Percentiles rank a stretch among this genome's conserved stretches.
These are phyloP conservation scores for Monosporozyma servazzii DNA, from an alignment of 805 yeast species.

Conservation along the genomic window DNA sequence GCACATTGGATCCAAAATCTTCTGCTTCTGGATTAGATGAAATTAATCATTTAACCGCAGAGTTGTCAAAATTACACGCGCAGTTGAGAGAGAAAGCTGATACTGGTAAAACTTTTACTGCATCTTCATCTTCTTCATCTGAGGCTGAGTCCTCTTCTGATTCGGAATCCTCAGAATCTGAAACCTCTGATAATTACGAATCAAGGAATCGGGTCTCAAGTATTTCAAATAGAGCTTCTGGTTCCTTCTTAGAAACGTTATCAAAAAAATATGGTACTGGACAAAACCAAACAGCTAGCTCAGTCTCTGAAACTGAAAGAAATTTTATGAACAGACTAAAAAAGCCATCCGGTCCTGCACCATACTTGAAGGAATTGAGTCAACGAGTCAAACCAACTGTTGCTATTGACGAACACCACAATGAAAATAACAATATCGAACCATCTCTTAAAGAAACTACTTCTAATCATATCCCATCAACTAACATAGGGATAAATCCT, in stretches of 20 bases:
- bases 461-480: background rate
- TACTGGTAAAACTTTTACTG: background rate
- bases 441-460: background rate
- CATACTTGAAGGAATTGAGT: constrained; percentile 21
- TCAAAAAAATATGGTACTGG: constrained; percentile 29
- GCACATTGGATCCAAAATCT: constrained; percentile 22
- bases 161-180: constrained; percentile 7
- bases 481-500: background rate
- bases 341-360: constrained; percentile 16
- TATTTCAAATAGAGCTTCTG: constrained; percentile 8
- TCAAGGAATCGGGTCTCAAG: constrained; percentile 5
- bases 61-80: constrained; percentile 11
- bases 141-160: constrained; percentile 8
- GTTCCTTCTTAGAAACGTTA: constrained; percentile 26
- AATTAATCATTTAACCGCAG: constrained; percentile 18
- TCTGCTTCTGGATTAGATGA: constrained; percentile 18
- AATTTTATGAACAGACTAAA: constrained; percentile 27
- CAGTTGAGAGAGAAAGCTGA: constrained; percentile 5
- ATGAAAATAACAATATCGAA: background rate
- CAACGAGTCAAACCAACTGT: constrained; percentile 11
- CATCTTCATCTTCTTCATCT: constrained; percentile 5
- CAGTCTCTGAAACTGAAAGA: constrained; percentile 9
- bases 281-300: constrained; percentile 9
- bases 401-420: constrained; percentile 3
- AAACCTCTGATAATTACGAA: constrained; percentile 2